Conservation (phyloP, 192 early-diverging fungal species). For the Cladochytrium replicatum region DNA sequence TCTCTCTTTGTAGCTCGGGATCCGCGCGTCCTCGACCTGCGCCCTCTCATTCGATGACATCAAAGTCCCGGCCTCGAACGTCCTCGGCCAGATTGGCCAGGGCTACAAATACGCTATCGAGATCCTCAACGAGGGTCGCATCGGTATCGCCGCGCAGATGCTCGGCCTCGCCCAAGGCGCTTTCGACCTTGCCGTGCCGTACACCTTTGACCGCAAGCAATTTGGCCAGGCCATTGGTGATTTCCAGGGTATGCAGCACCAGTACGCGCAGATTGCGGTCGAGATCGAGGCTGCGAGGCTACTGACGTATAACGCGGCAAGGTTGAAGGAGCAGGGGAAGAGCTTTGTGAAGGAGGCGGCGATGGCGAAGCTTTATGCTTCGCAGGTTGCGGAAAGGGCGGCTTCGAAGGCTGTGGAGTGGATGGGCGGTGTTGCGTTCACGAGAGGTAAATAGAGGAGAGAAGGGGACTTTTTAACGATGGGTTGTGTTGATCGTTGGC, state of each 20-base stretch:
- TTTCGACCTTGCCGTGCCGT: constrained; percentile 79
- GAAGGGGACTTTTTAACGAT: no score
- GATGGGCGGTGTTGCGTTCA: constrained; percentile 97
- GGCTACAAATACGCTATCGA: constrained; percentile 99
- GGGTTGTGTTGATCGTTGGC: no score
- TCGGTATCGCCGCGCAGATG: constrained; percentile 99
- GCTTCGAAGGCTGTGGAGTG: constrained; percentile 89
- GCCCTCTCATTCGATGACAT: constrained; percentile 87
- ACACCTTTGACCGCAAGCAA: constrained; percentile 92
- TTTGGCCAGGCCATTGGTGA: constrained; percentile 73
- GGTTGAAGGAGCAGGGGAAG: constrained; percentile 86
- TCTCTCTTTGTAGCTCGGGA: constrained; percentile 82
- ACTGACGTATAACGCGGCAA: constrained; percentile 93
- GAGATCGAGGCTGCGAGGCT: constrained; percentile 96
- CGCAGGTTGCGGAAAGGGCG: constrained; percentile 86
- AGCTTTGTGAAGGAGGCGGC: constrained; percentile 92
- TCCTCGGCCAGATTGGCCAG: constrained; percentile 88
- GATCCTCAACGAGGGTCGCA: constrained; percentile 95
- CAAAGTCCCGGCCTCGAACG: constrained; percentile 69
- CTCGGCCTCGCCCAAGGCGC: constrained; percentile 91
- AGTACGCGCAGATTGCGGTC: constrained; percentile 73
- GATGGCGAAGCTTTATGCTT: constrained; percentile 95
- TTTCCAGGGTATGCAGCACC: constrained; percentile 83
- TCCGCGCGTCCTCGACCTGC: constrained; percentile 93
- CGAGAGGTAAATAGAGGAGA: constrained; percentile 51